Conservation (phyloP, 352 stramenopile genomes). For the Phytophthora capsici region DNA sequence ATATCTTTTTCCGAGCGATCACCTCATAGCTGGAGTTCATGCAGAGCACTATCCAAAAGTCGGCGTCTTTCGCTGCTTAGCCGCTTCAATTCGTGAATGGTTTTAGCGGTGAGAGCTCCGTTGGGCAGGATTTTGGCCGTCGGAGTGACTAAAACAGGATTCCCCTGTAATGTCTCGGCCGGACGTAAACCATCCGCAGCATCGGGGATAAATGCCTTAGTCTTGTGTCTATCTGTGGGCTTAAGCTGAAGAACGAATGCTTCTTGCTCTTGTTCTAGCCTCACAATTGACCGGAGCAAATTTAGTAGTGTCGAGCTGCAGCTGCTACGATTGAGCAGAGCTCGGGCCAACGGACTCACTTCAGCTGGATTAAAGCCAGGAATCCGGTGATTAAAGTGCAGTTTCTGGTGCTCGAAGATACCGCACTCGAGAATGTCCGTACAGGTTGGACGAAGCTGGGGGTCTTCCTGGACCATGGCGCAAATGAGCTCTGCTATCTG, state of each 20-base stretch:
- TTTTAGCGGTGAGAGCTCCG: constrained; percentile 8
- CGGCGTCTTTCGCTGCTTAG: constrained; percentile 24
- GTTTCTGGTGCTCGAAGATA: constrained; percentile 38
- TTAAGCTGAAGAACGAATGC: constrained; percentile 21
- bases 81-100: constrained; percentile 28
- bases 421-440: constrained; percentile 45
- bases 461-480: constrained; percentile 60
- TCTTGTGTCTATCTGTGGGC: constrained; percentile 4
- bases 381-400: constrained; percentile 17
- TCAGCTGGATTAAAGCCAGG: constrained; percentile 3
- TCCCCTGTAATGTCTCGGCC: constrained; percentile 9
- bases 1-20: not conserved
- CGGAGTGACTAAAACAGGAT: not conserved
- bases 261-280: constrained; percentile 34
- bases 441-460: constrained; percentile 48
- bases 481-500: constrained; percentile 54
- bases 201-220: constrained; percentile 2
- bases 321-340: constrained; percentile 11
- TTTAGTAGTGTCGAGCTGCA: constrained; percentile 26
- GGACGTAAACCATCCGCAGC: constrained; percentile 16
- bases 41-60: constrained; percentile 33
- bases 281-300: constrained; percentile 27
- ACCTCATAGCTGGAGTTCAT: constrained; percentile 32
- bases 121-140: constrained; percentile 4
- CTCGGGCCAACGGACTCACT: constrained; percentile 8